phyloP scores from a whole-genome alignment of 768 basidiomycete genomes.

The Nidula microcarpa region DNA sequence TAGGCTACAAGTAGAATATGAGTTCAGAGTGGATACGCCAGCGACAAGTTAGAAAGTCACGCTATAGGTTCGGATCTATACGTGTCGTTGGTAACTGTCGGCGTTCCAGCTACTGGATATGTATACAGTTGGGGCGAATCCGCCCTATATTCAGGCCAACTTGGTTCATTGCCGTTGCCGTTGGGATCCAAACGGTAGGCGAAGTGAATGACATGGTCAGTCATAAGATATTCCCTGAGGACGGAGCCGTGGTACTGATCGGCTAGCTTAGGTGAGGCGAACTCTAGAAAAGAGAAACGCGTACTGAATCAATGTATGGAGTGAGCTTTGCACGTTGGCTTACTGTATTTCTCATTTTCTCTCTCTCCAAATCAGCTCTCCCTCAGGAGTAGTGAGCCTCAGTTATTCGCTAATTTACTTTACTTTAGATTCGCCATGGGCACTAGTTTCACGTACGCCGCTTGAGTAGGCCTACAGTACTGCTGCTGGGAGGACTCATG shows the following conservation, averaged over 20 bases:
- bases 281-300: slow-evolving; percentile 4
- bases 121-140: slow-evolving; percentile 31
- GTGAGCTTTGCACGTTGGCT: neutral
- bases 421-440: too few species aligned
- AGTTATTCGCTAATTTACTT: too few species aligned
- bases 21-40: neutral
- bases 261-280: neutral
- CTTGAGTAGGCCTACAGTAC: too few species aligned
- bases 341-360: neutral
- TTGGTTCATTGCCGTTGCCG: slow-evolving; percentile 19
- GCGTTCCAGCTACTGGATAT: slow-evolving; percentile 14
- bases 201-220: slow-evolving; percentile 44
- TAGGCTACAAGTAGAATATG: too few species aligned
- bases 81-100: neutral
- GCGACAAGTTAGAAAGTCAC: neutral
- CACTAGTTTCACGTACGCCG: too few species aligned
- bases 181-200: slow-evolving; percentile 41
- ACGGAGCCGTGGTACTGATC: slow-evolving; percentile 38
- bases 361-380: too few species aligned
- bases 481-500: too few species aligned
- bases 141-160: slow-evolving; percentile 42
- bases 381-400: too few species aligned
- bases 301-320: slow-evolving; percentile 39
- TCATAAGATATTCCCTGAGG: slow-evolving; percentile 31
- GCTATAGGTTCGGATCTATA: neutral